Percentiles rank a stretch among this genome's conserved stretches.
Evolutionary conservation across 768 basidiomycete species (phyloP).

Genomic region (Psilocybe tampanensis): DNA sequence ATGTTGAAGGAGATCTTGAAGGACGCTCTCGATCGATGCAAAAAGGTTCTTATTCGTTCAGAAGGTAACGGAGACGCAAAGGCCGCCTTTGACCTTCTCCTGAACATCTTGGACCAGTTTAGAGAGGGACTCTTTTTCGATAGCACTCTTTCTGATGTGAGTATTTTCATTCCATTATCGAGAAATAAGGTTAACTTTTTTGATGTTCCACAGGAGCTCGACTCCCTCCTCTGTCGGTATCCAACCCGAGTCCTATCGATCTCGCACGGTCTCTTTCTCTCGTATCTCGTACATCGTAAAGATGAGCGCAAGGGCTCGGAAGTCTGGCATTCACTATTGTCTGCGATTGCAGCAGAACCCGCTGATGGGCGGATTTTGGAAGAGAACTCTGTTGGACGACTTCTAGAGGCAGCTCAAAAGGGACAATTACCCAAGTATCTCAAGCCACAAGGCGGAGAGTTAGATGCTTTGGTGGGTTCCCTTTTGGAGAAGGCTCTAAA

Average conservation of each 20-base stretch:
- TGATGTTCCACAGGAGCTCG: constrained; percentile 39
- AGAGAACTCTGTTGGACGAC: constrained; percentile 30
- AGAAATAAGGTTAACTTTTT: neutral
- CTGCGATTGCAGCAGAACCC: constrained; percentile 36
- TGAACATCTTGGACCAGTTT: constrained; percentile 53
- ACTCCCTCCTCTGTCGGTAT: constrained; percentile 42
- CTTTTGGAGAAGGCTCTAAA: constrained; percentile 41
- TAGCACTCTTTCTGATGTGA: constrained; percentile 43
- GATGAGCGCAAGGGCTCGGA: constrained; percentile 27
- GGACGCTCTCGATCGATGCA: constrained; percentile 33
- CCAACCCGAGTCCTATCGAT: constrained; percentile 33
- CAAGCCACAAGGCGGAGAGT: constrained; percentile 41
- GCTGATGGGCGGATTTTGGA: constrained; percentile 22
- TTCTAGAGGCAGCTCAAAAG: constrained; percentile 44
- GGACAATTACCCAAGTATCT: constrained; percentile 46
- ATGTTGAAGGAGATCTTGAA: constrained; percentile 38
- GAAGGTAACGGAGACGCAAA: neutral
- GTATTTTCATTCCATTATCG: constrained; percentile 15
- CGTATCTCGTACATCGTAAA: constrained; percentile 53
- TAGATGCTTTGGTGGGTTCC: constrained; percentile 45
- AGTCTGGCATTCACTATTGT: constrained; percentile 55
- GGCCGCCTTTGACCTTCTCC: constrained; percentile 22
- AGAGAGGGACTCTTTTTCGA: constrained; percentile 52
- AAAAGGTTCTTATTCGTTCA: constrained; percentile 15
- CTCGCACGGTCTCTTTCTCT: constrained; percentile 46